phyloP scores from a whole-genome alignment of 495 filamentous ascomycete species.

The Tricharina praecox region DNA sequence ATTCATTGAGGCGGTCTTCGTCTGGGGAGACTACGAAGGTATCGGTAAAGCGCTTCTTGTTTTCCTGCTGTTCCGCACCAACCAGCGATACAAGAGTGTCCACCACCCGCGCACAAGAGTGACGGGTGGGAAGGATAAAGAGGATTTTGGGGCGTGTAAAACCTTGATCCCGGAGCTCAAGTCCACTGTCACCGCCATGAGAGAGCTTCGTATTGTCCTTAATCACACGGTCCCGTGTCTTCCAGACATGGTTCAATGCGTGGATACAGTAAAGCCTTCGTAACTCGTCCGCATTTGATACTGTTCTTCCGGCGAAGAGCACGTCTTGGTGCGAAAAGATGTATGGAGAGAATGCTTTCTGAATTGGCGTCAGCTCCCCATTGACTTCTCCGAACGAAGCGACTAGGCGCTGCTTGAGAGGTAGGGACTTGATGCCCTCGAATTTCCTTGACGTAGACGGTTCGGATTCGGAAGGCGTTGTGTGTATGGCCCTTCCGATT shows the following conservation, averaged over 20 bases:
- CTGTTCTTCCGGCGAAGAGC: conserved; percentile 53
- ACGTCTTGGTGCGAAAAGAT: conserved; percentile 70
- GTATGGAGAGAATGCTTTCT: conserved; percentile 34
- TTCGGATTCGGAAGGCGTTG: conserved; percentile 4
- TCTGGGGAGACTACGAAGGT: conserved; percentile 50
- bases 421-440: conserved; percentile 29
- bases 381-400: conserved; percentile 17
- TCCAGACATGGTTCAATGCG: conserved; percentile 76
- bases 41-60: conserved; percentile 80
- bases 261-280: conserved; percentile 66
- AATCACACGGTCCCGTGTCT: conserved; percentile 77
- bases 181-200: conserved; percentile 35
- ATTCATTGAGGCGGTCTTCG: conserved; percentile 37
- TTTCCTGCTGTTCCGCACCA: conserved; percentile 81
- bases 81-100: conserved; percentile 54
- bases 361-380: conserved; percentile 16
- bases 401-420: conserved; percentile 44
- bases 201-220: conserved; percentile 72
- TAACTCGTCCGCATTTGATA: conserved; percentile 45
- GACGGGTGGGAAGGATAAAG: conserved; percentile 70
- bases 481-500: conserved; percentile 28
- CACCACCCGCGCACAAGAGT: conserved; percentile 62
- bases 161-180: conserved; percentile 82
- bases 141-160: conserved; percentile 90
- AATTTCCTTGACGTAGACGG: conserved; percentile 12